Evolutionary conservation across 345 rosid genomes (phyloP), one percentile per base, ranked within the genome.

Genomic region (Triadica sebifera): DNA sequence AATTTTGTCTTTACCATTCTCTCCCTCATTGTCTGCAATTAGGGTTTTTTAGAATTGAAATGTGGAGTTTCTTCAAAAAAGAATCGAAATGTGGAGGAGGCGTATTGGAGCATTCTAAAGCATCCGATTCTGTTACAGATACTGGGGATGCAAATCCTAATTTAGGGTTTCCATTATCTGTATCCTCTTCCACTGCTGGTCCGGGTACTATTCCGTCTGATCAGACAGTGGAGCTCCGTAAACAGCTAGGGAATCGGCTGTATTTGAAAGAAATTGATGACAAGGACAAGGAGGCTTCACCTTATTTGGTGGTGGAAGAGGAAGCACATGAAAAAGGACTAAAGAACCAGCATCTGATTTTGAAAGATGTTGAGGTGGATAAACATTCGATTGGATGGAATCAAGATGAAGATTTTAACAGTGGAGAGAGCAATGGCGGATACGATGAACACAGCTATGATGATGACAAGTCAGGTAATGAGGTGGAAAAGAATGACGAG

Each of bases 41-140:
- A 71, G 79, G 83, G 79, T 61, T 75, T 75, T 29, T 8, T 20
- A 41, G 43, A 34, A 64, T 74, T 75, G 76, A 67, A 71, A 80
- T 75, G 79, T 67, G 72, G 34, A 70, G 46, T n/a, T n/a, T n/a
- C n/a, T n/a, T n/a, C n/a, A n/a, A n/a, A n/a, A n/a, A n/a, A 41
- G 43, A 34, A 64, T 74, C 71, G 76, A 67, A 71, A 80, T 75
- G 79, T 67, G 72, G 34, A 70, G 46, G 72, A 70, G 43, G 57
- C 55, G 29, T 45, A 71, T 72, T 75, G 79, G 79, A 65, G 13
- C 22, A 46, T 24, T 13, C 51, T 43, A 65, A 66, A 45, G 9
- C 46, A 43, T 22, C 76, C 34, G 25, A 41, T 74, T 56, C 61
- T 47, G 8, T 34, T n/a, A 0, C 73, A 5, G 55, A 25, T 19